Evolutionary conservation across 192 early-diverging fungal species (phyloP), one percentile per base, ranked within the genome.

Genomic region (Podila epigama): DNA sequence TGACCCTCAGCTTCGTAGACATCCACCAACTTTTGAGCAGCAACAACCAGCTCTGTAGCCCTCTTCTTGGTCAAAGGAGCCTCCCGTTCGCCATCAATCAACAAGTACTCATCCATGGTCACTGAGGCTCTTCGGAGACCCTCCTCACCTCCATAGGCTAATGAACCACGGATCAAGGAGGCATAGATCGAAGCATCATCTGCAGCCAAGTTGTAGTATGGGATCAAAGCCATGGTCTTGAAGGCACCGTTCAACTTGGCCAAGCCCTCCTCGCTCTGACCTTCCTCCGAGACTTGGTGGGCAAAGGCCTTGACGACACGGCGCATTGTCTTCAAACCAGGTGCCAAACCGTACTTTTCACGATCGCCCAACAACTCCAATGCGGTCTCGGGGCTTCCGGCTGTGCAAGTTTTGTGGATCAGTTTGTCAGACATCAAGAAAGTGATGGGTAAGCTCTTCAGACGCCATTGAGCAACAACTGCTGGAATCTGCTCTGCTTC

Each of bases 21-120:
- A 41, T 59, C 60, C 39, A 6, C 15, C 60, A 77, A 42, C 27
- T 42, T 27, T 56, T 77, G 66, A 2, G 73, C 64, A 36, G 61
- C 73, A 48, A 61, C 60, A 35, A 77, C 61, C 18, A 64, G 25
- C 40, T 77, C 73, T 11, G 73, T 60, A 8, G 66, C 73, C 32
- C 65, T 36, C 66, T 42, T 77, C 44, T 51, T 60, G 8, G 73
- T 58, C 60, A 75, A 68, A 0, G 66, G 73, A 37, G 39, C 51
- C 50, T 77, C 73, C 16, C 66, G 52, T 50, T 75, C 72, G n/a
- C 65, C 64, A 39, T 77, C 66, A 36, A 77, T 77, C 73, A 77
- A 35, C 44, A 77, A 7, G 33, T 51, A 68, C 20, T 77, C 73
- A 20, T 77, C 73, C 73, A 77, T 77, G n/a, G 73, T 68, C 13